Base-by-base conservation (phyloP, 768 basidiomycete genomes). In the Coprinellus aureogranulatus region DNA sequence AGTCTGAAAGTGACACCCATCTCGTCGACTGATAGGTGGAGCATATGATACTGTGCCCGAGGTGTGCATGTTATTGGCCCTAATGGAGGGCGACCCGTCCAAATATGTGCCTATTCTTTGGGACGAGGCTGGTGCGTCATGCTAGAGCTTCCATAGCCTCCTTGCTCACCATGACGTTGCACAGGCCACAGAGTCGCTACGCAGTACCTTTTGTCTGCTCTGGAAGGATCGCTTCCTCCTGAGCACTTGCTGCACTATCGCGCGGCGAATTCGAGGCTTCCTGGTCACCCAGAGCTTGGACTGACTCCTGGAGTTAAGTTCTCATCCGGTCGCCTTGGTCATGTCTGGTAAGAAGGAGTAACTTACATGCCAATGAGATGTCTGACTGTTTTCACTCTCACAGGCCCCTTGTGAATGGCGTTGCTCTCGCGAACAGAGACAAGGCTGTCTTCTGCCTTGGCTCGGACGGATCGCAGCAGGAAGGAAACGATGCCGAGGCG, bases 291-390 rank as follows among this genome's bases (percentile, higher is more conserved):
- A 14, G 92, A 94, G 72, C 79, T 94, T 6, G 92, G 92, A 23
- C 77, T 94, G 58, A 94, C 92, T 0, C 92, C 92, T n/a, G 92
- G 92, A 27, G 84, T 94, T 73, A 92, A 92, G 72, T 94, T 94
- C 75, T 93, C 92, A 2, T 94, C 92, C 1, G 92, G 92, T n/a
- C 88, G 92, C 67, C 82, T 94, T 20, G 92, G 92, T 1, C 92
- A 94, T 72, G 85, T 93, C 81, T 94, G 92, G 92, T 80, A 61
- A 50, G 76, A 8, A n/a, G n/a, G n/a, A n/a, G n/a, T n/a, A n/a
- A n/a, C n/a, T n/a, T n/a, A n/a, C n/a, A n/a, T n/a, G n/a, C n/a
- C n/a, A n/a, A n/a, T n/a, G n/a, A n/a, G n/a, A n/a, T n/a, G n/a
- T n/a, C n/a, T n/a, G n/a, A n/a, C n/a, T n/a, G n/a, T n/a, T n/a